Conservation (phyloP, 805 yeast species). For the Yamadazyma nakazawae region DNA sequence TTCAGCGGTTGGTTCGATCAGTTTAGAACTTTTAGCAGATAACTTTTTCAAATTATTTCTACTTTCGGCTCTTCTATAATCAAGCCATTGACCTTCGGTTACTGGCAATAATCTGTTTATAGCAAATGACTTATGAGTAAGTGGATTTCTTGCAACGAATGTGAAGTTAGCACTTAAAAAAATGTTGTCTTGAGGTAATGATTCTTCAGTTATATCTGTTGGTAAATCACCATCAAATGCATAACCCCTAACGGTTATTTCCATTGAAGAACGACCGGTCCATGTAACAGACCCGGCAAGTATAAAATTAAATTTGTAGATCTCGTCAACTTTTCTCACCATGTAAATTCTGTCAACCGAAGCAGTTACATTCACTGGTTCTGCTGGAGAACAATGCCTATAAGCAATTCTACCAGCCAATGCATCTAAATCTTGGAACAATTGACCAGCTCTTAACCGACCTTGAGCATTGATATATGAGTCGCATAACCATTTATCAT, state of each 20-base stretch:
- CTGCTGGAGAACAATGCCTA: conserved; percentile 91
- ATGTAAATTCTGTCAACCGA: conserved; percentile 88
- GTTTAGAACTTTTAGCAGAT: conserved; percentile 61
- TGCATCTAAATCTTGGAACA: conserved; percentile 92
- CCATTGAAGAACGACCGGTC: conserved; percentile 96
- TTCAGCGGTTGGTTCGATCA: conserved; percentile 60
- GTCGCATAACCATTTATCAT: conserved; percentile 79
- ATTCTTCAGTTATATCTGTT: conserved; percentile 48
- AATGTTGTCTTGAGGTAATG: conserved; percentile 62
- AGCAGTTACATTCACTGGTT: conserved; percentile 94
- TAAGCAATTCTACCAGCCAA: conserved; percentile 92
- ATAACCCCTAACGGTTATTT: conserved; percentile 85
- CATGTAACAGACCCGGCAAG: conserved; percentile 90
- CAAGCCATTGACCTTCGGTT: conserved; percentile 73
- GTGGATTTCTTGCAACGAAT: conserved; percentile 92
- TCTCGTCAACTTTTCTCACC: conserved; percentile 78
- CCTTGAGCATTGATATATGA: conserved; percentile 88
- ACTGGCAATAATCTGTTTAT: conserved; percentile 78
- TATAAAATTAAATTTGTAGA: conserved; percentile 69
- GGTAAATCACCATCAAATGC: conserved; percentile 61
- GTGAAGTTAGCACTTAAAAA: conserved; percentile 90
- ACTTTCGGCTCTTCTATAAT: conserved; percentile 83
- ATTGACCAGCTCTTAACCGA: conserved; percentile 86
- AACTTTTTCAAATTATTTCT: conserved; percentile 84
- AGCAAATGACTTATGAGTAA: conserved; percentile 85